Conservation (phyloP, 306 rosid genomes). For the Notholithocarpus densiflorus region DNA sequence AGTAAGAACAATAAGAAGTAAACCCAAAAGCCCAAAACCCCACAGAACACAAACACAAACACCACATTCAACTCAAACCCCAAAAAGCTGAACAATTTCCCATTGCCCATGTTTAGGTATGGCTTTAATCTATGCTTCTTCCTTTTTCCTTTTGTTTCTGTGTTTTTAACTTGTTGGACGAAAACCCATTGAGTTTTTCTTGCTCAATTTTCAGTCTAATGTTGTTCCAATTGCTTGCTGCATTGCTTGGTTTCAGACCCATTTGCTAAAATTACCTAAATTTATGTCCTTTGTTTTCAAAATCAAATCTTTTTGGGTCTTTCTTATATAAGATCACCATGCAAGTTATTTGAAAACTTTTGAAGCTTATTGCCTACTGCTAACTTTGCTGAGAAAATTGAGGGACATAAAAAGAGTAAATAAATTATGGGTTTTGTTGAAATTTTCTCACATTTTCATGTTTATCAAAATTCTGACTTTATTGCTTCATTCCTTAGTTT, state of each 20-base stretch:
- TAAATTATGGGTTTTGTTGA: background rate
- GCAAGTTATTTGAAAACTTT: background rate
- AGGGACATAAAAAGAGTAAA: background rate
- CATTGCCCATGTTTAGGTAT: background rate
- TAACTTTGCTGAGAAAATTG: background rate
- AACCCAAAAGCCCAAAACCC: background rate
- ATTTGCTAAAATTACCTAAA: background rate
- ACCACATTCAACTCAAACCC: background rate
- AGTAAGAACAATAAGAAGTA: too few relatives aligned
- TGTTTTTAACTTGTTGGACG: background rate
- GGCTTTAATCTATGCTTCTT: background rate
- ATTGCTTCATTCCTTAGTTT: background rate
- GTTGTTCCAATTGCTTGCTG: background rate
- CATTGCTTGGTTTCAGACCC: slow-evolving; percentile 16
- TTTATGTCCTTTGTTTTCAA: background rate
- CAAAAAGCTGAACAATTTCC: background rate
- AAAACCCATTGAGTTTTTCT: background rate
- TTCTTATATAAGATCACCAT: background rate
- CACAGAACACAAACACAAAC: background rate
- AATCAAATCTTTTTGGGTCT: background rate
- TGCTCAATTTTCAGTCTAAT: background rate
- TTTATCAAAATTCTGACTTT: background rate
- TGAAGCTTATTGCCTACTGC: background rate
- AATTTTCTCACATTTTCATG: background rate
- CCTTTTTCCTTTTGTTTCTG: background rate